These are phyloP conservation scores for Dactylellina leptospora DNA, from an alignment of 2,329 filamentous ascomycete genomes.

Conservation along the genomic window DNA sequence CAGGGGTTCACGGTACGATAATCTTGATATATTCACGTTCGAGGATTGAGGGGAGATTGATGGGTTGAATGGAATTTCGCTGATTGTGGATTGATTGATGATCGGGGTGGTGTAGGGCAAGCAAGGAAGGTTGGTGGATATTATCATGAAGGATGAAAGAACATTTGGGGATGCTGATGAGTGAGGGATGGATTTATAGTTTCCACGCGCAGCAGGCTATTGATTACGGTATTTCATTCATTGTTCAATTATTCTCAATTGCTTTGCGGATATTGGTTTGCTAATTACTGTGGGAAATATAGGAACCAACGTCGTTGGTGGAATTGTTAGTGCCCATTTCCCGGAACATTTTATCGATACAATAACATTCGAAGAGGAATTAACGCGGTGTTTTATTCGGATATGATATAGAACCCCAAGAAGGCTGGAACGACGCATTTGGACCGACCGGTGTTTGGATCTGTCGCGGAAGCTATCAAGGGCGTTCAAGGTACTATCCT, in stretches of 20 bases:
- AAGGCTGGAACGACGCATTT: constrained; percentile 93
- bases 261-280: constrained; percentile 51
- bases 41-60: too few species aligned
- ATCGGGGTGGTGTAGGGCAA: constrained; percentile 37
- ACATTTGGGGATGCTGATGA: constrained; percentile 20
- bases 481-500: constrained; percentile 65
- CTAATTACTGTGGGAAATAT: constrained; percentile 34
- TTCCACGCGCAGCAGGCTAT: constrained; percentile 98
- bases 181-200: constrained; percentile 65
- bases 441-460: constrained; percentile 90
- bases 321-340: constrained; percentile 66
- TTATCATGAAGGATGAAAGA: too few species aligned
- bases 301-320: constrained; percentile 97
- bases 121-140: constrained; percentile 49
- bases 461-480: constrained; percentile 86
- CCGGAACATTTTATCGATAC: neutral
- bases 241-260: constrained; percentile 56
- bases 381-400: neutral
- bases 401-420: constrained; percentile 76
- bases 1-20: constrained; percentile 73
- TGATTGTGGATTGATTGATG: constrained; percentile 1
- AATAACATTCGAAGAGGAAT: neutral
- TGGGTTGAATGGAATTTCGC: neutral
- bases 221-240: constrained; percentile 80
- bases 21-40: too few species aligned